phyloP scores from a whole-genome alignment of 1,139 yeast species.

The Geotrichum histeridarum region DNA sequence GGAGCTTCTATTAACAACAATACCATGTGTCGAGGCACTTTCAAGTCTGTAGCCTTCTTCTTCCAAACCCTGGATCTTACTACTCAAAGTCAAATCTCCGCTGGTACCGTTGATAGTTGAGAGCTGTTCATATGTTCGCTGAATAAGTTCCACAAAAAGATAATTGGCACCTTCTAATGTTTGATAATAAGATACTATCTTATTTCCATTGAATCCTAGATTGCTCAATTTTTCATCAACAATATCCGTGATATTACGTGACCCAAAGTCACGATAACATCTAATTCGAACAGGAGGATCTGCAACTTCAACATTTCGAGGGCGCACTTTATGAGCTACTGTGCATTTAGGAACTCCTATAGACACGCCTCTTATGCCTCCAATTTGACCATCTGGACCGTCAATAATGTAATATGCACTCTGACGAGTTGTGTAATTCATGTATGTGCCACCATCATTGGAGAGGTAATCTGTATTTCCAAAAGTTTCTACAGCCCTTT shows the following conservation, averaged over 20 bases:
- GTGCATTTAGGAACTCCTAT: neutral
- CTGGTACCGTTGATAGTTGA: neutral
- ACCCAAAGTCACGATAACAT: neutral
- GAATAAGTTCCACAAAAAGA: slow-evolving; percentile 1
- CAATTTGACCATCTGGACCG: neutral
- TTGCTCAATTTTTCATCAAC: neutral
- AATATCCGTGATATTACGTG: neutral
- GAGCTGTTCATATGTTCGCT: neutral
- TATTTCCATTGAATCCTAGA: neutral
- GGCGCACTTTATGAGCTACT: neutral
- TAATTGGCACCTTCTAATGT: slow-evolving; percentile 5
- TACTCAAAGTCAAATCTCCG: neutral
- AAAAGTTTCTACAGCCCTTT: neutral
- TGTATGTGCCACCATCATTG: neutral
- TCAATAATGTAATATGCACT: neutral
- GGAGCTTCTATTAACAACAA: neutral
- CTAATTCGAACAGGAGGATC: neutral
- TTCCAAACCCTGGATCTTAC: neutral
- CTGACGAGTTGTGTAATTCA: neutral
- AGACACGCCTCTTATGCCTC: too few relatives aligned
- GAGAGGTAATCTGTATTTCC: neutral
- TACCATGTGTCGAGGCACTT: neutral
- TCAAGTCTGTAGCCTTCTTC: neutral
- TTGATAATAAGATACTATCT: neutral
- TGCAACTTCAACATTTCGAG: neutral